Evolutionary conservation across 1,284 basidiomycete genomes (phyloP), one percentile per base, ranked within the genome.

Genomic region (Cutaneotrichosporon curvatum): DNA sequence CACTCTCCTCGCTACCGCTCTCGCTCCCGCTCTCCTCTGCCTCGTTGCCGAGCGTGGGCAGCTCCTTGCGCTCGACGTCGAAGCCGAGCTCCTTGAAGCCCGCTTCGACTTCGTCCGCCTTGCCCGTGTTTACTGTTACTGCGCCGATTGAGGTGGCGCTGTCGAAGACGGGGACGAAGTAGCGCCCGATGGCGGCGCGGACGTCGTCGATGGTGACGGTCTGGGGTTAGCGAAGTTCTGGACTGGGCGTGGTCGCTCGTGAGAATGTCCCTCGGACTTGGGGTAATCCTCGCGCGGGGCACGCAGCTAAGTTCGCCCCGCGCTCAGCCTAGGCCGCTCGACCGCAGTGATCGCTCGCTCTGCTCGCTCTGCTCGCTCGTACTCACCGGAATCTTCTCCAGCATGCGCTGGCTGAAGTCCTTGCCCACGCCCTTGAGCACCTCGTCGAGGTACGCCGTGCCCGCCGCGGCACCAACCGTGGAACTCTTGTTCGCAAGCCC

Each of bases 111-210:
- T 84, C 80, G 22, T 83, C 81, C 0, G 81, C 79, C 67, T 91
- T 92, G 10, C 82, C 80, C 16, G 87, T 83, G 8, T 88, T 81
- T 18, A 87, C 85, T 6, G 90, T 84, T 6, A 90, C 82, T 15
- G 89, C 82, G 0, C 83, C 86, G 20, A 90, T 79, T 3, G 88
- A 89, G 0, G 81, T 79, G 4, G 77, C 73, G 0, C 91, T 67
- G 55, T 85, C 79, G 70, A 99, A 98, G 42, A 98, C 73, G 0
- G 91, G 89, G 32, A 92, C 68, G 71, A 96, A 81, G 71, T 95
- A 84, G 57, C 79, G 82, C 55, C 76, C 70, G 53, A 97, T 76
- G 15, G 79, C 78, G 7, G 67, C 73, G 18, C 87, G 71, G 38
- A 96, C 82, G 51, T 95, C 82, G 4, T 81, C 78, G 57, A 84